Evolutionary conservation across 495 filamentous ascomycete species (phyloP).

Genomic region (Acidiella bohemica): DNA sequence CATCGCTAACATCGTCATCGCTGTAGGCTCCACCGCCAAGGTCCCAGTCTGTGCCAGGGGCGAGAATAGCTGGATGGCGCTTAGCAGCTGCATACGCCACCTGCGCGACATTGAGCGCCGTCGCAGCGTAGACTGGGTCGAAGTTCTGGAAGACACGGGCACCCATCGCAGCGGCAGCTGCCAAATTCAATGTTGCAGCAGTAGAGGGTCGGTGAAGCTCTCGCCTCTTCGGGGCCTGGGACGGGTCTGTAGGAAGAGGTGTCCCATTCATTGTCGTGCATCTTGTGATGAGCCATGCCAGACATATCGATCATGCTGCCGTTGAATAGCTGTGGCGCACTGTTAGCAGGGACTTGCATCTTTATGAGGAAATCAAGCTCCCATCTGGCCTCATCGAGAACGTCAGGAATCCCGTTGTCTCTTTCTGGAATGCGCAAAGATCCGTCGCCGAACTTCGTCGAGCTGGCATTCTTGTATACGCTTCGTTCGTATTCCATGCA

Average conservation of each 20-base stretch:
- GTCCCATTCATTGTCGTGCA: conserved; percentile 15
- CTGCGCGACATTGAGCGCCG: conserved; percentile 3
- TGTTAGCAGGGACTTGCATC: conserved; percentile 17
- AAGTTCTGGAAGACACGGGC: conserved; percentile 4
- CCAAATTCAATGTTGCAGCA: conserved; percentile 4
- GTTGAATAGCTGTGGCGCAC: conserved; percentile 12
- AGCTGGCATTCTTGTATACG: background rate
- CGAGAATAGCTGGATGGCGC: conserved; percentile 6
- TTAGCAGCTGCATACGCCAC: conserved; percentile 11
- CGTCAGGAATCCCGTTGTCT: conserved; percentile 11
- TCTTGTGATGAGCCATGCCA: conserved; percentile 11
- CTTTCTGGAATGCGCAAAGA: conserved; percentile 15
- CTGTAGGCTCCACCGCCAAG: conserved; percentile 13
- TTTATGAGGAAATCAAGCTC: conserved; percentile 14
- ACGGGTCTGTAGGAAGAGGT: conserved; percentile 9
- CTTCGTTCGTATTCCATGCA: conserved; percentile 15
- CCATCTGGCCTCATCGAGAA: conserved; percentile 16
- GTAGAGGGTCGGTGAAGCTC: conserved; percentile 10
- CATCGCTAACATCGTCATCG: conserved; percentile 12
- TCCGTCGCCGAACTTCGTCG: conserved; percentile 6
- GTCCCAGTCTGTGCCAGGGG: conserved; percentile 13
- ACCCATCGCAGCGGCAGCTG: conserved; percentile 9
- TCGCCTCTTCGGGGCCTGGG: conserved; percentile 9
- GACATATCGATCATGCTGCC: conserved; percentile 11
- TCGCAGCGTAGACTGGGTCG: conserved; percentile 1